These are phyloP conservation scores for Theobroma grandiflorum DNA, from an alignment of 441 rosid genomes.

Conservation along the genomic window DNA sequence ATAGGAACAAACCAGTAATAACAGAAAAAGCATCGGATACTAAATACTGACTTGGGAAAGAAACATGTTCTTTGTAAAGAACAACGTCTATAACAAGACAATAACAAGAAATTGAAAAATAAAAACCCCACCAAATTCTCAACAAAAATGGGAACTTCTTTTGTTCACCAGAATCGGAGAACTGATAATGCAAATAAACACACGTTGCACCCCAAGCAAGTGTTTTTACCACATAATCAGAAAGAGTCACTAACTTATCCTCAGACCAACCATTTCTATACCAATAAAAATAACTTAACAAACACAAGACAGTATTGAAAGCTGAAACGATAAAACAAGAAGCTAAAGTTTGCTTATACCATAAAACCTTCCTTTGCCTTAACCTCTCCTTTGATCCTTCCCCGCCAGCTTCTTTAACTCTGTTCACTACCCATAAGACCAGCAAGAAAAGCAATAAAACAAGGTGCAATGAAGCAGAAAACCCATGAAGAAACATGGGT, in stretches of 20 bases:
- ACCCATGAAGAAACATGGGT: constrained; percentile 53
- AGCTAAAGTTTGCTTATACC: constrained; percentile 47
- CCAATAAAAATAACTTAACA: constrained; percentile 62
- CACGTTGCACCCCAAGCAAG: constrained; percentile 71
- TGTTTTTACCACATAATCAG: constrained; percentile 60
- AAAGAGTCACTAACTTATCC: constrained; percentile 54
- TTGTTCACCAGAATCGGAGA: constrained; percentile 35
- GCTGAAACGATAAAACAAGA: constrained; percentile 61
- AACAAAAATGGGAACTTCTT: constrained; percentile 54
- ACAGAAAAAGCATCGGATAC: constrained; percentile 60
- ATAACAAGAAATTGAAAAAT: constrained; percentile 61
- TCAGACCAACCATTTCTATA: constrained; percentile 58
- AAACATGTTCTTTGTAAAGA: constrained; percentile 36
- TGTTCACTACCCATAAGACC: constrained; percentile 49
- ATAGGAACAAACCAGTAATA: constrained; percentile 59
- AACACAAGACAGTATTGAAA: constrained; percentile 50
- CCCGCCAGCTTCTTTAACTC: constrained; percentile 29
- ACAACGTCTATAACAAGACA: constrained; percentile 60
- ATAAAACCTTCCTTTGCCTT: constrained; percentile 32
- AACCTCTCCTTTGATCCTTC: constrained; percentile 40
- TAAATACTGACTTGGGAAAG: constrained; percentile 42
- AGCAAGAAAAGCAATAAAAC: constrained; percentile 55
- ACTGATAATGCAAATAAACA: constrained; percentile 44
- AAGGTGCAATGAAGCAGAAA: constrained; percentile 59
- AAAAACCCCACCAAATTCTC: constrained; percentile 83